phyloP scores from a whole-genome alignment of 768 basidiomycete species.

The Steccherinum ochraceum region DNA sequence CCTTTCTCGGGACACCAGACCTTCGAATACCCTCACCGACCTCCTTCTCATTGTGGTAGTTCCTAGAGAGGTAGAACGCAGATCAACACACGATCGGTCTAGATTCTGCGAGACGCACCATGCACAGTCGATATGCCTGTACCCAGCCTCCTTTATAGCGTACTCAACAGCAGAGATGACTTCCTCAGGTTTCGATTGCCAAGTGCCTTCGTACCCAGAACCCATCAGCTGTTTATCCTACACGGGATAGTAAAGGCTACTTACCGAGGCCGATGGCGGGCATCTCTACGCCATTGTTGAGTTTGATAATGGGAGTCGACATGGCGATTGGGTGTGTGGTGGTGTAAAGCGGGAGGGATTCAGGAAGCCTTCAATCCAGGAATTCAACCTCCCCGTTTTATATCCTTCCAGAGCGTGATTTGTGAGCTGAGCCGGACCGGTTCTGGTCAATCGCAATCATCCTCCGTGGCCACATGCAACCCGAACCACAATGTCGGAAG shows the following conservation, averaged over 20 bases:
- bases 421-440: no score
- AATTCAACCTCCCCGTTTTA: no score
- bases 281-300: conserved; percentile 55
- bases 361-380: no score
- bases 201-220: conserved; percentile 54
- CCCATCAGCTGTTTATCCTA: not conserved
- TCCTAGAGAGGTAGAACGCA: conserved; percentile 27
- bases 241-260: conserved; percentile 9
- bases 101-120: conserved; percentile 30
- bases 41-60: conserved; percentile 72
- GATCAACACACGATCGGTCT: not conserved
- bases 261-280: conserved; percentile 55
- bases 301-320: conserved; percentile 40
- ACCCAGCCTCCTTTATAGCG: conserved; percentile 69
- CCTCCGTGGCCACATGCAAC: no score
- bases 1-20: conserved; percentile 70
- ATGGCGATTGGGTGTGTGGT: no score
- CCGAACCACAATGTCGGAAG: no score
- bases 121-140: conserved; percentile 74
- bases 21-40: conserved; percentile 77
- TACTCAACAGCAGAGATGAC: conserved; percentile 65
- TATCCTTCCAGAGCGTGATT: no score
- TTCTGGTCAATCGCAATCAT: no score
- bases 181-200: conserved; percentile 72
- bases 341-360: no score